Percentiles rank a stretch among this genome's conserved stretches.
Evolutionary conservation across 305 asterid genomes (phyloP).

Genomic region (Solanum chacoense): DNA sequence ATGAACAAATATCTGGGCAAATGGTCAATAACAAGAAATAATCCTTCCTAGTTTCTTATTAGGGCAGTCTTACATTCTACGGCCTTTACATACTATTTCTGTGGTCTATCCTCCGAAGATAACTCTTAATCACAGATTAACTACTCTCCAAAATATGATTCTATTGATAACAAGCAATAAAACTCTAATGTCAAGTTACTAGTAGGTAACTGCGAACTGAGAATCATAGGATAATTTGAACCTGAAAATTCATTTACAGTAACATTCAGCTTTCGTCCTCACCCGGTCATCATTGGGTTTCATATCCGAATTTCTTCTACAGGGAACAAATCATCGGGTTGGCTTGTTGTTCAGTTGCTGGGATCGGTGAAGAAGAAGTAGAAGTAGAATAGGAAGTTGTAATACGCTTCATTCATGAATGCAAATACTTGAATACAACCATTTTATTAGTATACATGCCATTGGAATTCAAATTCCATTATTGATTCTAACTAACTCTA

Average conservation of each 20-base stretch:
- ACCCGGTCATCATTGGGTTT: not conserved
- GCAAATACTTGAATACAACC: not conserved
- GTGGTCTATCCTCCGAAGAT: not conserved
- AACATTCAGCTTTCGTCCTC: conserved; percentile 27
- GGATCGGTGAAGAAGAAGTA: not conserved
- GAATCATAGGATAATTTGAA: not conserved
- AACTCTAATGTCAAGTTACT: not conserved
- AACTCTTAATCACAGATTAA: not conserved
- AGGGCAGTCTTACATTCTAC: not conserved
- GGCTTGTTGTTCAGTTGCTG: not conserved
- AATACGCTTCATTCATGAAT: not conserved
- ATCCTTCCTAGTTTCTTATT: not conserved
- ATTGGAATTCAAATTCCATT: too few species aligned
- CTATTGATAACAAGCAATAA: not conserved
- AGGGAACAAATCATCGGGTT: not conserved
- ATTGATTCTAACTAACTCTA: too few species aligned
- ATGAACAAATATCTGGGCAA: too few species aligned
- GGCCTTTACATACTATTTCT: not conserved
- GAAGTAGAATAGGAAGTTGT: too few species aligned
- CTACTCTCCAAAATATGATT: not conserved
- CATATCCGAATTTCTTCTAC: not conserved
- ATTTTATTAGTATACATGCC: too few species aligned
- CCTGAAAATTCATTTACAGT: conserved; percentile 43
- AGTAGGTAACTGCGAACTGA: not conserved
- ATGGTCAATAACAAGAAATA: not conserved